Percentiles rank a stretch among this genome's conserved stretches.
These are phyloP conservation scores for Bromus sterilis DNA, from an alignment of 176 grass and related monocot species.

Conservation along the genomic window DNA sequence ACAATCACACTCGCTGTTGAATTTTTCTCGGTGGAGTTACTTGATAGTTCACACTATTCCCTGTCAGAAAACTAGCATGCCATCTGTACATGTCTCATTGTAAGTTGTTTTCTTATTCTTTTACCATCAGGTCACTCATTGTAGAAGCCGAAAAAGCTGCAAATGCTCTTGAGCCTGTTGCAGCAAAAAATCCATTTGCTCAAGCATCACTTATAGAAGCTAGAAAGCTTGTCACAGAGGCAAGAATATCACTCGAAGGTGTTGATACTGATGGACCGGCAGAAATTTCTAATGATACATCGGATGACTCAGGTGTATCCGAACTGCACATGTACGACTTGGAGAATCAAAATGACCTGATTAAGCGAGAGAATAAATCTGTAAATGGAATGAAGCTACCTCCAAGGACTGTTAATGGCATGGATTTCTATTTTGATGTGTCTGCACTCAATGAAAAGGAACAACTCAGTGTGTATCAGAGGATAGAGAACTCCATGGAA, in stretches of 20 bases:
- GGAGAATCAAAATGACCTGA: slow-evolving; percentile 6
- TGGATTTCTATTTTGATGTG: slow-evolving; percentile 26
- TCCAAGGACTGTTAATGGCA: slow-evolving; percentile 17
- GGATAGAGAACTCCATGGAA: slow-evolving; percentile 34
- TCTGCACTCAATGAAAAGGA: slow-evolving; percentile 21
- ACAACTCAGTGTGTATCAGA: slow-evolving; percentile 14
- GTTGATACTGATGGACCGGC: slow-evolving; percentile 13
- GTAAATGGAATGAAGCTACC: slow-evolving; percentile 44
- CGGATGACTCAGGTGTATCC: slow-evolving; percentile 2
- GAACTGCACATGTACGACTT: neutral
- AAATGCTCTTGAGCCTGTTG: slow-evolving; percentile 61
- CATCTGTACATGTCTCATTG: neutral
- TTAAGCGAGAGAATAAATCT: slow-evolving; percentile 20
- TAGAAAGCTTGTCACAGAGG: slow-evolving; percentile 69
- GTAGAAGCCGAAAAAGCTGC: slow-evolving; percentile 77
- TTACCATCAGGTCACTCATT: slow-evolving; percentile 64
- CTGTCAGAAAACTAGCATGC: neutral
- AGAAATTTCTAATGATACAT: slow-evolving; percentile 23
- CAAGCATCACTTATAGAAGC: slow-evolving; percentile 72
- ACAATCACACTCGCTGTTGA: neutral
- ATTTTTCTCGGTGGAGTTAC: neutral
- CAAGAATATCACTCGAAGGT: slow-evolving; percentile 40
- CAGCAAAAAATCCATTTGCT: slow-evolving; percentile 46
- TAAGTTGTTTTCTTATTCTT: slow-evolving; percentile 21
- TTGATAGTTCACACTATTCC: neutral